Base-by-base conservation (phyloP, 2,329 filamentous ascomycete species). In the Penicillium frequentans region DNA sequence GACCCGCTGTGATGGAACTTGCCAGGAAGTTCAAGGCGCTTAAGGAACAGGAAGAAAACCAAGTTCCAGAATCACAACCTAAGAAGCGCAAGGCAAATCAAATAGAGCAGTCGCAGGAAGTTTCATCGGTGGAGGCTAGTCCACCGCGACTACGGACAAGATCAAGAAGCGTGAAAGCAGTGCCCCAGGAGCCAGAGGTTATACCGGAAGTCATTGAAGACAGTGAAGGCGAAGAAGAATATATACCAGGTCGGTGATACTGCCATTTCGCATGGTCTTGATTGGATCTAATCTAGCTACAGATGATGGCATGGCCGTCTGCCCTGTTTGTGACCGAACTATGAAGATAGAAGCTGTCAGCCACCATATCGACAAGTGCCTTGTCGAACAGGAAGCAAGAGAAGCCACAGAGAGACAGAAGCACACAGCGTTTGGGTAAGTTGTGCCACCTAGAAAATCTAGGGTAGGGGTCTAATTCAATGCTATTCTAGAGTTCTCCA, bases 301-400 rank as follows among this genome's bases (percentile, higher is more conserved):
- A 70, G 81, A 86, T 27, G 90, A 95, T 64, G 91, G 90, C 3
- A 79, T 95, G 14, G 90, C 93, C 1, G 81, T 85, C 42, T 99
- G 95, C 71, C 95, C 95, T 0, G 88, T 93, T 19, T 99, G 95
- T 71, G 79, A 80, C 49, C 82, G 79, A 65, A 84, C 86, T 50
- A 96, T 98, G 89, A 96, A 95, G 73, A 84, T 87, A 50, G 84
- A 84, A 63, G 81, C 83, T 54, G 90, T 98, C 4, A 92, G 90
- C 66, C 75, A 80, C n/a, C 95, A 98, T 75, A 77, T 98, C 31
- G 91, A 96, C 73, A 83, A 79, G 8, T 92, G 78, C 69, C 80
- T 39, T 70, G 71, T 9, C 49, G 56, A 49, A n/a, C 33, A 55
- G 23, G 56, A 49, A 29, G 43, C 52, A 16, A n/a, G 46, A 0